Conservation (phyloP, 2,329 filamentous ascomycete species). For the Apiospora saccharicola region DNA sequence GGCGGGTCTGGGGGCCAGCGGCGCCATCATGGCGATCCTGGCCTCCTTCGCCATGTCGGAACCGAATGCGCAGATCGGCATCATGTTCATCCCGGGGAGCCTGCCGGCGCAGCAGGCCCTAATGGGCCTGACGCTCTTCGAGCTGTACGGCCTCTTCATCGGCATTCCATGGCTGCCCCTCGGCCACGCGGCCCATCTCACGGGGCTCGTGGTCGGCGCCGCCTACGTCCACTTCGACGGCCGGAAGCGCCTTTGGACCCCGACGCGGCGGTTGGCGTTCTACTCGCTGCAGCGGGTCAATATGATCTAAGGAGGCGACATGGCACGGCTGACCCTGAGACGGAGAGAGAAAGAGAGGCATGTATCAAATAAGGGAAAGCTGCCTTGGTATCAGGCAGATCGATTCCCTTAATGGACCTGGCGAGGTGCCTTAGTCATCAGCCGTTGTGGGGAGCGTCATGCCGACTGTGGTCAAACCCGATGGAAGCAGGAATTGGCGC, state of each 20-base stretch:
- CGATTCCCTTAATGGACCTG: background rate
- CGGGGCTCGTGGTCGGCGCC: conserved; percentile 34
- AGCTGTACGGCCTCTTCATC: conserved; percentile 36
- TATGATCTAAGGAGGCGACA: conserved; percentile 30
- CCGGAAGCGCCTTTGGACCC: conserved; percentile 35
- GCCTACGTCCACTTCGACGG: conserved; percentile 37
- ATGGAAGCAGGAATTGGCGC: background rate
- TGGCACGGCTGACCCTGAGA: too few species aligned
- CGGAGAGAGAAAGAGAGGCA: background rate
- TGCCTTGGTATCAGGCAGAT: background rate
- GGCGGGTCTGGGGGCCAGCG: conserved; percentile 34
- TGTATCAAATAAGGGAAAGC: background rate
- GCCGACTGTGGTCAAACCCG: background rate
- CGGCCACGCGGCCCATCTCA: conserved; percentile 36
- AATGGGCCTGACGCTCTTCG: conserved; percentile 32
- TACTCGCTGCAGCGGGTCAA: conserved; percentile 34
- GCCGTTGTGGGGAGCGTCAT: background rate
- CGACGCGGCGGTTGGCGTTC: conserved; percentile 34
- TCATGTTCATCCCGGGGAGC: conserved; percentile 34
- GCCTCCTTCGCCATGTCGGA: conserved; percentile 32
- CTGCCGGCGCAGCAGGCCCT: conserved; percentile 29
- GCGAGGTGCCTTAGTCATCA: background rate
- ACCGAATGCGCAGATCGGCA: conserved; percentile 32
- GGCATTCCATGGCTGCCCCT: conserved; percentile 29
- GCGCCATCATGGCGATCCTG: conserved; percentile 37